Percentiles rank a stretch among this genome's conserved stretches.
Evolutionary conservation across 129 eudicot species (phyloP).

Genomic region (Artemisia tridentata): DNA sequence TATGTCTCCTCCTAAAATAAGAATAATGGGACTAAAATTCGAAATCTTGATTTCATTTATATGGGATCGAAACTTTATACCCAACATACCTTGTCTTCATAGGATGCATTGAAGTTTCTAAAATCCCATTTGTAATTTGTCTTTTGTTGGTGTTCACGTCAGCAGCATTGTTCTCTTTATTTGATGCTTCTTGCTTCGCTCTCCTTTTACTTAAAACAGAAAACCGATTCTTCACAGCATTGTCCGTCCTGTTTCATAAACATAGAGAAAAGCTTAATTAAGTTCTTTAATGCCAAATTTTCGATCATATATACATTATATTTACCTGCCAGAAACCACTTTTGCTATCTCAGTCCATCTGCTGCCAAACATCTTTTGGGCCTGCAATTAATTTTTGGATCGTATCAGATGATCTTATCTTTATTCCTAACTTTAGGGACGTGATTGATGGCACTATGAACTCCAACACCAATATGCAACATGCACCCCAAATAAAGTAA

Average conservation of each 20-base stretch:
- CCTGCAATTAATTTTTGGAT: conserved; percentile 50
- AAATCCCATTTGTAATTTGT: too few relatives aligned
- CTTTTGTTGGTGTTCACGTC: too few relatives aligned
- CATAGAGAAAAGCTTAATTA: not conserved
- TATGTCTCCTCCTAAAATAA: too few relatives aligned
- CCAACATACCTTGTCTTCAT: too few relatives aligned
- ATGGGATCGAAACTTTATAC: too few relatives aligned
- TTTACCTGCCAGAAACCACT: conserved; percentile 93
- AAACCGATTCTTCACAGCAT: conserved; percentile 87
- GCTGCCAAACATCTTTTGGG: conserved; percentile 88
- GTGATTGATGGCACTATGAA: too few relatives aligned
- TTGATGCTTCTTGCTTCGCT: conserved; percentile 75
- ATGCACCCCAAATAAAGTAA: not conserved
- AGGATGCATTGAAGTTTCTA: too few relatives aligned
- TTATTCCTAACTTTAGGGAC: not conserved
- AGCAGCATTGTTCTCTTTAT: too few relatives aligned
- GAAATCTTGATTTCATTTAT: too few relatives aligned
- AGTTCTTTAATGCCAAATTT: not conserved
- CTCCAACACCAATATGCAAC: not conserved
- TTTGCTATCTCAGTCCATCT: conserved; percentile 93
- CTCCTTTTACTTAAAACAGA: conserved; percentile 79
- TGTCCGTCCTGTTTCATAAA: conserved; percentile 58
- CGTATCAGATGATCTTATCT: conserved; percentile 24
- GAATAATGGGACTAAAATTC: too few relatives aligned
- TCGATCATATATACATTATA: conserved; percentile 7